A percentile compares a stretch with the other conserved stretches of the same genome.
Conservation (phyloP, 768 basidiomycete genomes). For the Rhizopogon salebrosus region DNA sequence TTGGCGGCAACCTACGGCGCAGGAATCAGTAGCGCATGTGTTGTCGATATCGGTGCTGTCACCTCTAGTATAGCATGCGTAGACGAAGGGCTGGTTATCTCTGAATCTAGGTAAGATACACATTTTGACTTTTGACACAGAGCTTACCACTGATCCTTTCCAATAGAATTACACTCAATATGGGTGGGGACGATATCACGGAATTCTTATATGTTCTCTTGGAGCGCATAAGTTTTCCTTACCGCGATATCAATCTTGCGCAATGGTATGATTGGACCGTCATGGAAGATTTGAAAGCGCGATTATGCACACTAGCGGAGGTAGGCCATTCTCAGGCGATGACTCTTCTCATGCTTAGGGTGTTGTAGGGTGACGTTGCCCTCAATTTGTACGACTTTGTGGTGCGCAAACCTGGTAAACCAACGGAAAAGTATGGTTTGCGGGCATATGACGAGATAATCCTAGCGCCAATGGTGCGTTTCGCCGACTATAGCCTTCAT, state of each 20-base stretch:
- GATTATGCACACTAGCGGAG: conserved; percentile 83
- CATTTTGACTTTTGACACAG: not conserved
- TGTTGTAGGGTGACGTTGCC: conserved; percentile 74
- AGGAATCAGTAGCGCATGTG: conserved; percentile 90
- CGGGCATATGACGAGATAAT: conserved; percentile 95
- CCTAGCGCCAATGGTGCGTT: conserved; percentile 83
- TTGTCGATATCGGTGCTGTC: conserved; percentile 89
- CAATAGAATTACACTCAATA: conserved; percentile 68
- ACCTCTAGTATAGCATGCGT: conserved; percentile 87
- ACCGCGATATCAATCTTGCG: conserved; percentile 73
- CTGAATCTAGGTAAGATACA: conserved; percentile 72
- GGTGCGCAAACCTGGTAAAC: conserved; percentile 67
- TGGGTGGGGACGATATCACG: conserved; percentile 95
- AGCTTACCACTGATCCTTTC: conserved; percentile 3
- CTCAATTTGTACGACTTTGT: conserved; percentile 88
- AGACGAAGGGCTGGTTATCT: conserved; percentile 85
- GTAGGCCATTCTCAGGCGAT: conserved; percentile 37
- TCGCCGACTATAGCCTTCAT: not conserved
- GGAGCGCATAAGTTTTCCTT: conserved; percentile 81
- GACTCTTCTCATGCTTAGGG: conserved; percentile 4
- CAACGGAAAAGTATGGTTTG: conserved; percentile 83
- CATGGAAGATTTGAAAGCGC: conserved; percentile 86
- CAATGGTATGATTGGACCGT: conserved; percentile 83
- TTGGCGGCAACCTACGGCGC: conserved; percentile 93
- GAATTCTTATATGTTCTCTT: conserved; percentile 80